Evolutionary conservation across 805 yeast genomes (phyloP).

Genomic region (Candida sithepensis): DNA sequence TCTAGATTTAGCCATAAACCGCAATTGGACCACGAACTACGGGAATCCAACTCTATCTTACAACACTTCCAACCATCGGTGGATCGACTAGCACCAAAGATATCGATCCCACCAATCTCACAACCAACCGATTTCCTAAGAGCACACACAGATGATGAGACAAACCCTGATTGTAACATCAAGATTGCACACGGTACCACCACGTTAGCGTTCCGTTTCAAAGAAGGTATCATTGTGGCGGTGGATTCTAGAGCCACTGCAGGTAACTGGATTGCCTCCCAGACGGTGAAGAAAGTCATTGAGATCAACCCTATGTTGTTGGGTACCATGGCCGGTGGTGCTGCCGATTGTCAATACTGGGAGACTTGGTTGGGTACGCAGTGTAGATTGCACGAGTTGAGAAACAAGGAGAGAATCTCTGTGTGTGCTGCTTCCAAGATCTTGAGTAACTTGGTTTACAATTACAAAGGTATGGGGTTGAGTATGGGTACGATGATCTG

Average conservation of each 20-base stretch:
- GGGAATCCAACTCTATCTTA: constrained; percentile 16
- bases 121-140: constrained; percentile 89
- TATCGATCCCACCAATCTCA: constrained; percentile 77
- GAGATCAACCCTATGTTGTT: constrained; percentile 91
- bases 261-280: constrained; percentile 97
- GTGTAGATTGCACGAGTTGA: constrained; percentile 89
- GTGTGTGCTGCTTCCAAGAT: constrained; percentile 97
- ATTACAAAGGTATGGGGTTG: constrained; percentile 96
- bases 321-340: constrained; percentile 99
- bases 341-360: constrained; percentile 99
- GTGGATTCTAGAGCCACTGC: constrained; percentile 98
- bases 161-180: constrained; percentile 90
- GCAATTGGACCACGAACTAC: constrained; percentile 22
- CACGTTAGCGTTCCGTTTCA: constrained; percentile 91
- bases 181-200: constrained; percentile 99
- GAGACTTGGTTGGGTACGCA: constrained; percentile 98
- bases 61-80: constrained; percentile 15
- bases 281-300: constrained; percentile 95
- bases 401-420: constrained; percentile 91
- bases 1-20: constrained; percentile 26
- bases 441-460: constrained; percentile 82
- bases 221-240: constrained; percentile 94
- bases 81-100: constrained; percentile 48
- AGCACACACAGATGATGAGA: constrained; percentile 96
- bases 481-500: constrained; percentile 99